Base-by-base conservation (phyloP, 257 asterid genomes). In the Fraxinus cuspidata region DNA sequence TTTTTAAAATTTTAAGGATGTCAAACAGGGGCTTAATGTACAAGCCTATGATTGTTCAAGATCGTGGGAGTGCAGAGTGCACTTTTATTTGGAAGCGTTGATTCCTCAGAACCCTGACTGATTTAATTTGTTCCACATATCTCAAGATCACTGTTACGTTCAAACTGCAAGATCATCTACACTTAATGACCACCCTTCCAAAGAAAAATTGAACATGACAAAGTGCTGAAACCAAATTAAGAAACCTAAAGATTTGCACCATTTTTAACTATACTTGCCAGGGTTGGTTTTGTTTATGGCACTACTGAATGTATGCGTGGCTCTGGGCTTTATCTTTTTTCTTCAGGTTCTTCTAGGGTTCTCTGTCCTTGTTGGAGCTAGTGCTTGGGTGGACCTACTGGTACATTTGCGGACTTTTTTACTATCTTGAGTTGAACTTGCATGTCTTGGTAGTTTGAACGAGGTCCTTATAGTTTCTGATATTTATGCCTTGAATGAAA, bases 321-420 rank as follows among this genome's bases (percentile, higher is more conserved):
- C 42, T 40, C 71, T 63, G 27, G 69, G 29, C 66, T 77, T 44
- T 67, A 63, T 11, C 79, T 42, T 69, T 63, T 56, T 65, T 35
- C 72, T 75, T 77, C 97, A 95, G 99, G 98, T 95, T 76, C 98
- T 95, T 75, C 91, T 95, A 73, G 98, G 97, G 65, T 96, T 96
- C 83, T 96, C 99, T 35, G 92, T 96, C 76, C 98, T 96, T 71
- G 98, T 96, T 84, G 99, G 99, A 74, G 97, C 99, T 84, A 93
- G 97, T 84, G 92, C 99, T 78, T 96, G 99, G 99, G 98, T 92
- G 79, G 99, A 96, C 90, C 93, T 96, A 80, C 86, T 96, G 98
- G 99, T 96, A 89, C 2, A 88, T 78, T 72, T 68, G n/a, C 79
- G 25, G 19, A 72, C 76, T 44, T 60, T 4, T 18, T 74, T 42